Evolutionary conservation across 176 grass and related monocot species (phyloP).

Genomic region (Thinopyrum elongatum): DNA sequence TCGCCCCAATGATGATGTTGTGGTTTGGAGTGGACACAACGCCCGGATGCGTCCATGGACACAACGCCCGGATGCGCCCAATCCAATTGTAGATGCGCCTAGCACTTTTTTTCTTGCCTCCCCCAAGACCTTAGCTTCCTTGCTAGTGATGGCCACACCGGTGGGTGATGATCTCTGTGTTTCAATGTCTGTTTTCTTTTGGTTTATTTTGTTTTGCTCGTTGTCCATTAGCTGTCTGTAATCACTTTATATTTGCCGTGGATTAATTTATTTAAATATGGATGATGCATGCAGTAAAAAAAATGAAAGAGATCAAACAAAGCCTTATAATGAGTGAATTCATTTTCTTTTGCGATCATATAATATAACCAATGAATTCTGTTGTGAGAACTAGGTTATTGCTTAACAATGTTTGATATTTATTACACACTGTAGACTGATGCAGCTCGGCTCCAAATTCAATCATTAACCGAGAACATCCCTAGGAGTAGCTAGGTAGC

Average conservation of each 20-base stretch:
- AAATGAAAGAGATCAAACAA: neutral
- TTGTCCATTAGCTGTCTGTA: neutral
- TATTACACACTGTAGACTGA: neutral
- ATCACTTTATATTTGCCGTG: neutral
- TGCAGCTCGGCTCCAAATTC: slow-evolving; percentile 18
- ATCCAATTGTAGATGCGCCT: neutral
- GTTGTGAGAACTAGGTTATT: neutral
- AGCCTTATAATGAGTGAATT: neutral
- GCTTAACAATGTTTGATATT: neutral
- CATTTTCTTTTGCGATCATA: neutral
- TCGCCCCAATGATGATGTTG: too few relatives aligned
- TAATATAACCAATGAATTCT: neutral
- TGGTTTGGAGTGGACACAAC: too few relatives aligned
- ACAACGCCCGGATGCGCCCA: too few relatives aligned
- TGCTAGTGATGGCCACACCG: neutral
- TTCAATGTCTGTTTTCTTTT: neutral
- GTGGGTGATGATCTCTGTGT: neutral
- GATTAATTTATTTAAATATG: neutral
- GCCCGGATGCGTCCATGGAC: too few relatives aligned
- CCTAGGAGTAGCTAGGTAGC: neutral
- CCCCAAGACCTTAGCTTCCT: neutral
- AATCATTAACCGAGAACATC: slow-evolving; percentile 49
- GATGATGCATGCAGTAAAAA: neutral
- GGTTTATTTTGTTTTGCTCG: neutral
- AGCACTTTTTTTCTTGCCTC: neutral